Base-by-base conservation (phyloP, 768 basidiomycete genomes). In the Hygrophorus russula region DNA sequence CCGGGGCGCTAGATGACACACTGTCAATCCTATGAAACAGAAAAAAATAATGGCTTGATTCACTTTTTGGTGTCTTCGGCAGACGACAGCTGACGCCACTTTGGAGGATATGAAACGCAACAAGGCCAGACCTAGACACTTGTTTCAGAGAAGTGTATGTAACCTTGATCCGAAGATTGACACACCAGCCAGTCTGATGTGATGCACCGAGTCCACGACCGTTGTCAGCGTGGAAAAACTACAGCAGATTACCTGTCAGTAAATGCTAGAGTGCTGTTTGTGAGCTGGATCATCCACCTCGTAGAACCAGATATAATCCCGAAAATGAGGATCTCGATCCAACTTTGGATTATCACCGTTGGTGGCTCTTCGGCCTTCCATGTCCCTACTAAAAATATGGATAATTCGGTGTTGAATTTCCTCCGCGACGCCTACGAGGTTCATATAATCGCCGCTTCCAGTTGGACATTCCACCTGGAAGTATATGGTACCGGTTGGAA, bases 391-490 rank as follows among this genome's bases (percentile, higher is more conserved):
- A 55, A 99, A 99, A 53, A 99, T 91, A 60, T 98, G 92, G 44
- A 98, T 99, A 49, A 98, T 80, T n/a, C 96, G 82, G 57, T 98
- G 94, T 61, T 98, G 96, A 44, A 99, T 92, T 61, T 99, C 96
- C 55, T 97, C 94, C 4, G 96, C 91, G 14, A 94, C 91, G 46
- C 78, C 74, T 8, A 83, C 88, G 6, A 99, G 78, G 57, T 91
- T 88, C 92, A 97, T 97, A 62, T 82, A 90, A 52, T 96, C 93
- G n/a, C 96, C 96, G 49, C 83, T 87, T 19, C 92, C 91, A 0
- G 90, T 92, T 4, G 96, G 96, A 55, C 96, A 99, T 61, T 99
- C 96, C 20, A 94, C 82, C 69, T 76, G 42, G 5, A 41, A 20
- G 19, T 17, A 20, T 39, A 27, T 33, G 35, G 24, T 34, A 31